Conservation (phyloP, 352 stramenopile species). For the Phytophthora pseudosyringae region DNA sequence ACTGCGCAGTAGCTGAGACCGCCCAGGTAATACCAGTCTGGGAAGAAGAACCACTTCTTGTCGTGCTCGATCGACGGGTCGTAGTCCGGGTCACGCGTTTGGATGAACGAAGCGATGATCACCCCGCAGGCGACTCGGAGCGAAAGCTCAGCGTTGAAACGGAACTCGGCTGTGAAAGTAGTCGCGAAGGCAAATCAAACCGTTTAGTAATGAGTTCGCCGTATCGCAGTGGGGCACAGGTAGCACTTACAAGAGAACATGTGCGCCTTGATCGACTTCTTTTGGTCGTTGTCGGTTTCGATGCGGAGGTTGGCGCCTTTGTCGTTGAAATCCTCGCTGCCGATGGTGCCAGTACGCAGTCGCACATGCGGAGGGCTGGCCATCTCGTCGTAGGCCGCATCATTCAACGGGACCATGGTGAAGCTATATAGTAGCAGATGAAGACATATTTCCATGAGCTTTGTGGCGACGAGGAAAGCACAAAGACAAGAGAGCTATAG, state of each 20-base stretch:
- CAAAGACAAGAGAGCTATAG: constrained; percentile 13
- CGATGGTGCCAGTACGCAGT: constrained; percentile 52
- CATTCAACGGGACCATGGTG: constrained; percentile 31
- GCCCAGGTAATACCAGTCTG: constrained; percentile 62
- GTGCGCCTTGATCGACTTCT: constrained; percentile 58
- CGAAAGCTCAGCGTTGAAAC: constrained; percentile 72
- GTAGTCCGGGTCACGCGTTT: constrained; percentile 62
- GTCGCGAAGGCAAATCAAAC: constrained; percentile 4
- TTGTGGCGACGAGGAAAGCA: not conserved
- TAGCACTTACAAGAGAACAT: constrained; percentile 59
- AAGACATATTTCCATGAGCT: constrained; percentile 18
- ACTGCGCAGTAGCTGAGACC: constrained; percentile 74
- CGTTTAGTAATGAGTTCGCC: not conserved
- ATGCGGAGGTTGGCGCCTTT: constrained; percentile 77
- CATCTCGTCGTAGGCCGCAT: constrained; percentile 35
- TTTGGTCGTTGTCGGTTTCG: constrained; percentile 59
- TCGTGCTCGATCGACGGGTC: constrained; percentile 43
- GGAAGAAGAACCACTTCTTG: constrained; percentile 82
- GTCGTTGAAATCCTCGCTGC: constrained; percentile 66
- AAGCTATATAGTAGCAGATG: constrained; percentile 13
- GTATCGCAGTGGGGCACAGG: not conserved
- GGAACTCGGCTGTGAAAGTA: constrained; percentile 68
- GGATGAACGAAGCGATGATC: constrained; percentile 71
- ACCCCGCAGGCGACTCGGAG: constrained; percentile 73
- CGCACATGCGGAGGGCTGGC: constrained; percentile 42